Base-by-base conservation (phyloP, 768 basidiomycete species). In the Phlegmacium glaucopus region DNA sequence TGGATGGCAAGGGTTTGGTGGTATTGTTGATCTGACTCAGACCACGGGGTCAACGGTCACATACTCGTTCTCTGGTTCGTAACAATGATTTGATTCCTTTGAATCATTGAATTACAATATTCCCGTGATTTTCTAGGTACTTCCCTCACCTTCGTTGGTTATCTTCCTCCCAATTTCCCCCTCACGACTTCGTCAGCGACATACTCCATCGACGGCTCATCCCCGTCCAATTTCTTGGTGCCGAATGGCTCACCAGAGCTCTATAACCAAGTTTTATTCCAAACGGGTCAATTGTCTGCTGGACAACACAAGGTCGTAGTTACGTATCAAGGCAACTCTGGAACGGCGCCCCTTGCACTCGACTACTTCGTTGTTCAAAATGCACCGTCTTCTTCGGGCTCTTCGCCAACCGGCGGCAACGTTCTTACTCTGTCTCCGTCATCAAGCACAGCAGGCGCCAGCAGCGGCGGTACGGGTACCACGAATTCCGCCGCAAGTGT, bases 1-100 rank as follows among this genome's bases (percentile, higher is more conserved):
- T 0, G 57, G 56, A 4, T 65, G 65, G 65, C 35, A 9, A 13
- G 3, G 25, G 36, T 45, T 51, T 49, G 15, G 39, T 18, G 47
- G 52, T 26, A 27, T 40, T 17, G 45, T 51, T 12, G 53, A 57
- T 11, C 40, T 54, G 27, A 62, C 61, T 10, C 56, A 57, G 36
- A 52, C 39, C 11, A 36, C 22, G 8, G 60, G 60, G 6, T 53
- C 61, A 9, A 57, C 47, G n/a, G 47, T 61, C 4, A 42, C 50
- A 3, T 56, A 64, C 25, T 49, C 54, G 35, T 65, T 67, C 43
- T 51, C 47, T 38, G 66, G 66, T 64, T 26, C 18, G 55, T 42
- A 9, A 35, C 1, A 22, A 22, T 12, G 13, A 13, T 3, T 4
- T 11, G 32, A 34, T 34, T 10, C n/a, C 3, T 13, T 32, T 8